Evolutionary conservation across 306 rosid species (phyloP).

Genomic region (Gleditsia sinensis): DNA sequence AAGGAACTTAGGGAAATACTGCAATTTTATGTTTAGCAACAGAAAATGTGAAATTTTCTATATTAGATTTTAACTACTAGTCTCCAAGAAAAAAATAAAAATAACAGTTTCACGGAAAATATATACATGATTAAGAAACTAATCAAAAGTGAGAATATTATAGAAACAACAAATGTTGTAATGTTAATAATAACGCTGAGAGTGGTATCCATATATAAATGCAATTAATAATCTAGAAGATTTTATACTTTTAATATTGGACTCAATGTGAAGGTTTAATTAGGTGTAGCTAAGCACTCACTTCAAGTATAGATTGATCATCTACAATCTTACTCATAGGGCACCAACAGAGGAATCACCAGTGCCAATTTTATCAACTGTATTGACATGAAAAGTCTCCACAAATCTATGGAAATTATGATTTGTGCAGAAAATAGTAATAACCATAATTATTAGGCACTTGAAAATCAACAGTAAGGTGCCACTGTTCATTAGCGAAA

Average conservation of each 20-base stretch:
- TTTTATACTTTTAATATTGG: background rate
- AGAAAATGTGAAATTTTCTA: too few species aligned
- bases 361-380: slow-evolving; percentile 93
- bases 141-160: too few species aligned
- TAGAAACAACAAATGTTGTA: too few species aligned
- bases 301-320: slow-evolving; percentile 83
- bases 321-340: slow-evolving; percentile 74
- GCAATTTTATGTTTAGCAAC: too few species aligned
- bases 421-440: slow-evolving; percentile 11
- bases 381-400: slow-evolving; percentile 65
- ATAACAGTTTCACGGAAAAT: too few species aligned
- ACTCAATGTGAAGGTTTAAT: slow-evolving; percentile 10
- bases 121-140: too few species aligned
- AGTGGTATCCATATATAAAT: too few species aligned
- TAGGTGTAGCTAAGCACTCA: slow-evolving; percentile 33
- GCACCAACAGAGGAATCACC: slow-evolving; percentile 96
- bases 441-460: background rate
- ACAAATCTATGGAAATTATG: slow-evolving; percentile 83
- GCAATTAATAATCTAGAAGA: too few species aligned
- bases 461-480: background rate
- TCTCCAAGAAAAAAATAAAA: too few species aligned
- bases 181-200: too few species aligned
- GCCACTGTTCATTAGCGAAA: background rate
- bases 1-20: too few species aligned
- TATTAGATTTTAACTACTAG: too few species aligned